These are phyloP conservation scores for Nectriaceae sp. DNA, from an alignment of 2,329 filamentous ascomycete species.

Conservation along the genomic window DNA sequence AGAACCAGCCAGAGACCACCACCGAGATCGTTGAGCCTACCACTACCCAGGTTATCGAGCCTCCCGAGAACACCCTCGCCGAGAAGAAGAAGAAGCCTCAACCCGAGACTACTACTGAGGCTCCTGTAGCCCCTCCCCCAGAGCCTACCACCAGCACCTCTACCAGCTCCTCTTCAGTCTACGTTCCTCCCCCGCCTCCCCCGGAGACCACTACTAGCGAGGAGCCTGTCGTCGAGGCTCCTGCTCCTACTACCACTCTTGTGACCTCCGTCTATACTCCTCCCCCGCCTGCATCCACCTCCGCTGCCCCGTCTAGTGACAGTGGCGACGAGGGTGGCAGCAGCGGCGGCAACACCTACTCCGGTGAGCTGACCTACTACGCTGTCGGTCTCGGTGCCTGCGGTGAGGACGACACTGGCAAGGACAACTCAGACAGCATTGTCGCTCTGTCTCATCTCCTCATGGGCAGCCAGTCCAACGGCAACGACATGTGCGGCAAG, in stretches of 20 bases:
- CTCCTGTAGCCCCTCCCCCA: constrained; percentile 18
- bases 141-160: constrained; percentile 20
- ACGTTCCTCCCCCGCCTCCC: constrained; percentile 22
- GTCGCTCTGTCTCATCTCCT: constrained; percentile 67
- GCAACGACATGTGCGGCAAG: constrained; percentile 71
- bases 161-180: constrained; percentile 20
- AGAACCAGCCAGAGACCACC: constrained; percentile 28
- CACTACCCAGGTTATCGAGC: constrained; percentile 17
- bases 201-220: constrained; percentile 9
- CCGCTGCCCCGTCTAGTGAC: constrained; percentile 13
- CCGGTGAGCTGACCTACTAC: constrained; percentile 77
- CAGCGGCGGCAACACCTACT: constrained; percentile 38
- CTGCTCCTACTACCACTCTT: constrained; percentile 26
- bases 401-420: constrained; percentile 61
- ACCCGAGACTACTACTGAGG: constrained; percentile 23
- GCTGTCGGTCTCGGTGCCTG: constrained; percentile 68
- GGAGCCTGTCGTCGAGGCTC: constrained; percentile 11
- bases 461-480: constrained; percentile 66
- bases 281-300: constrained; percentile 19
- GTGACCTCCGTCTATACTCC: constrained; percentile 16
- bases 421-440: constrained; percentile 57
- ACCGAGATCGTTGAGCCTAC: constrained; percentile 17
- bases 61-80: constrained; percentile 15
- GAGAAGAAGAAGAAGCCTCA: constrained; percentile 19
- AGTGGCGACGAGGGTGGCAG: constrained; percentile 18